Evolutionary conservation across 2,329 filamentous ascomycete species (phyloP), one percentile per base, ranked within the genome.

Genomic region (Bipolaris oryzae): DNA sequence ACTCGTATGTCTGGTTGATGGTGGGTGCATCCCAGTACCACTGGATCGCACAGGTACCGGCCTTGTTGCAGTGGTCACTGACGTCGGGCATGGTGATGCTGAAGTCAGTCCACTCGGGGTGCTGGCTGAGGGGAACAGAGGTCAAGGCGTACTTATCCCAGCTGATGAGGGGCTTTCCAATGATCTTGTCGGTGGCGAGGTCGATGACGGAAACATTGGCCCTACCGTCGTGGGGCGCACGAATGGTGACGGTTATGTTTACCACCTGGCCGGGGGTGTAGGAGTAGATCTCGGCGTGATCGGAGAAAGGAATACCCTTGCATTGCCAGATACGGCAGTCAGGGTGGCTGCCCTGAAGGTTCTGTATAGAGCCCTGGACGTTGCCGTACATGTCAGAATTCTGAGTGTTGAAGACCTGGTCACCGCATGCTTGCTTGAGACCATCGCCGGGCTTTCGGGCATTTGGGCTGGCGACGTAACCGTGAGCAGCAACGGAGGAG

Each of bases 1-100:
- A 80, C 77, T 86, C 83, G 69, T 88, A 88, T 10, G 85, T 87
- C 79, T 88, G 86, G 55, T 82, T 67, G 58, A 84, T 81, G 52
- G 75, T 77, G 13, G 74, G 65, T 15, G 84, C 84, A 58, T 85
- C 79, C 85, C 85, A 88, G 73, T 79, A 87, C 84, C 85, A 87
- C 73, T 88, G 85, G 43, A 88, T 78, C 3, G 84, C 83, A 66
- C 83, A 83, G 55, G 75, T 73, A 39, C 84, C 10, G 13, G 28
- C 84, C 18, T 80, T 78, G 10, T 72, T 78, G 35, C 78, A 68
- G 66, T 82, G 84, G 60, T 80, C 68, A 54, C 76, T 77, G 43
- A 85, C 72, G 63, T 82, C 77, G 34, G 84, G 84, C 65, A 87
- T 83, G 51, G 80, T 85, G 69, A 87, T 74, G 60, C 74, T 75